These are phyloP conservation scores for Plasmodium adleri DNA, from an alignment of 169 alveolate genomes.

Conservation along the genomic window DNA sequence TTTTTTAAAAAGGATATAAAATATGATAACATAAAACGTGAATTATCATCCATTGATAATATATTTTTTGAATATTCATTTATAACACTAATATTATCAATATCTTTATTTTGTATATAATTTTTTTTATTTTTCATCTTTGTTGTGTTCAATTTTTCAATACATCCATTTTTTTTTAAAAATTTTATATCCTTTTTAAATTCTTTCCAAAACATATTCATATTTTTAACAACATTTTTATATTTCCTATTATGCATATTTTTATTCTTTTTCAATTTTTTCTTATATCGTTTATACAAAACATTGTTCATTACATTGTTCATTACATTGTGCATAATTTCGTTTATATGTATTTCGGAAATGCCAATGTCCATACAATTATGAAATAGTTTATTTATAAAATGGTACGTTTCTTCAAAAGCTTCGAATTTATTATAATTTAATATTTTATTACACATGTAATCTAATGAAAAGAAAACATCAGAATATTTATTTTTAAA, in stretches of 20 bases:
- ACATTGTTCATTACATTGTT: constrained; percentile 9
- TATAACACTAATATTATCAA: not conserved
- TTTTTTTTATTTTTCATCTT: not conserved
- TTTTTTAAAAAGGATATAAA: constrained; percentile 38
- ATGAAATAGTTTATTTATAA: constrained; percentile 34
- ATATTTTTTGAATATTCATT: not conserved
- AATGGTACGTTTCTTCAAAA: constrained; percentile 42
- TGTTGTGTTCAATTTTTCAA: not conserved
- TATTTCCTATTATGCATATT: constrained; percentile 9
- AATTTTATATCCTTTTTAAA: constrained; percentile 50
- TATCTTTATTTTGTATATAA: not conserved
- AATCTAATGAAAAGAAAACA: constrained; percentile 27
- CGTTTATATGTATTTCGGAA: constrained; percentile 24
- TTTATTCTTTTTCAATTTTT: constrained; percentile 33
- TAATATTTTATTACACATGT: constrained; percentile 63
- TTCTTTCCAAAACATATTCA: constrained; percentile 71
- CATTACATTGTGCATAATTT: constrained; percentile 24
- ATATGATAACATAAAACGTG: constrained; percentile 12
- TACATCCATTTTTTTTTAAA: constrained; percentile 26
- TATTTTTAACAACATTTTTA: constrained; percentile 14
- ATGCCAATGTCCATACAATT: constrained; percentile 37
- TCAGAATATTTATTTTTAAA: constrained; percentile 43
- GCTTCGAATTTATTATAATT: constrained; percentile 50
- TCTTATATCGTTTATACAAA: constrained; percentile 57
- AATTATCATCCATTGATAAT: not conserved